Percentiles rank a stretch among this genome's conserved stretches.
Evolutionary conservation across 441 rosid genomes (phyloP).

Genomic region (Populus hybrid): DNA sequence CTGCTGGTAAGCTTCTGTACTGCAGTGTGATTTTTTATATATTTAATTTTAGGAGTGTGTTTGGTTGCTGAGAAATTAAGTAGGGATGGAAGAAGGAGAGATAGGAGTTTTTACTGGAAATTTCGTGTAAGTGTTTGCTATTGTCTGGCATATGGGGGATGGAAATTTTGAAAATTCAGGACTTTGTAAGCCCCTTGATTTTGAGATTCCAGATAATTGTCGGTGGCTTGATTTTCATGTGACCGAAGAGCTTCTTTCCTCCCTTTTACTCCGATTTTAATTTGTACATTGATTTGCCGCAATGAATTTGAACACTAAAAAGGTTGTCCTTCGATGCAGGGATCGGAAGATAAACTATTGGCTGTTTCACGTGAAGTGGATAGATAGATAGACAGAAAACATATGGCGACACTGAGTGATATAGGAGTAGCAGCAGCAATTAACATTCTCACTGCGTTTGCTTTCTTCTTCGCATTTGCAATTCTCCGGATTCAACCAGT

Average conservation of each 20-base stretch:
- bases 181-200: background rate
- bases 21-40: background rate
- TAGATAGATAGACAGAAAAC: background rate
- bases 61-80: constrained; percentile 17
- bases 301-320: no score
- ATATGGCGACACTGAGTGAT: constrained; percentile 44
- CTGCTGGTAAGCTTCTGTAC: background rate
- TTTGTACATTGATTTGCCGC: background rate
- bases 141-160: background rate
- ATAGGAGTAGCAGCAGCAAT: constrained; percentile 42
- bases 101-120: no score
- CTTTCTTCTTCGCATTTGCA: constrained; percentile 42
- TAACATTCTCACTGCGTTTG: constrained; percentile 40
- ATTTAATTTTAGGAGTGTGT: constrained; percentile 1
- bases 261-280: background rate
- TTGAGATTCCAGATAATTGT: constrained; percentile 5
- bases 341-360: background rate
- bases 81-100: background rate
- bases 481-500: constrained; percentile 46
- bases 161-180: background rate
- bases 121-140: no score
- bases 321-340: background rate
- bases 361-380: background rate
- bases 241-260: background rate
- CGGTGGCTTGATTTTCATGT: constrained; percentile 4